Evolutionary conservation across 352 stramenopile species (phyloP).

Genomic region (Plasmopara viticola): DNA sequence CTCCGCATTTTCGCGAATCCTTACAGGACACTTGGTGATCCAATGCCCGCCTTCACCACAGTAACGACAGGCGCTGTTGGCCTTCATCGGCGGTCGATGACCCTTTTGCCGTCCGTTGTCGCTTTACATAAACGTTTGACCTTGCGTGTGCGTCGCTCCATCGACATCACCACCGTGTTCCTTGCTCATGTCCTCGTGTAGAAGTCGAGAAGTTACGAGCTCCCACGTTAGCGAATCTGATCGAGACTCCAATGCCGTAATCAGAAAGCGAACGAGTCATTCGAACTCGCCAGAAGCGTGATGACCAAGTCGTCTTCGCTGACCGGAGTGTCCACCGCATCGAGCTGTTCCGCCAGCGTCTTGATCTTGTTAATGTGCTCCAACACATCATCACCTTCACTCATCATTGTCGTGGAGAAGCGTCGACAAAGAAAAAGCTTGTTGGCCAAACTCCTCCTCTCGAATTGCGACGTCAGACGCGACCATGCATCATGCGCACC

Average conservation of each 20-base stretch:
- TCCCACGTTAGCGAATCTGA: constrained; percentile 14
- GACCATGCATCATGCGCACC: constrained; percentile 17
- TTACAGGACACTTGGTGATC: constrained; percentile 3
- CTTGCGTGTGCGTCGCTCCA: not conserved
- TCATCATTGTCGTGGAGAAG: constrained; percentile 22
- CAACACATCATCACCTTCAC: constrained; percentile 21
- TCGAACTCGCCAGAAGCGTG: constrained; percentile 16
- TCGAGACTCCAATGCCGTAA: constrained; percentile 20
- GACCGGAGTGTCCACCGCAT: constrained; percentile 1
- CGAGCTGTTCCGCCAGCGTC: not conserved
- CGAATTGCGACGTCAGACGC: constrained; percentile 15
- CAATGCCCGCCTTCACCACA: constrained; percentile 9
- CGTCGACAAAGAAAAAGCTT: constrained; percentile 24
- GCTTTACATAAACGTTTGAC: constrained; percentile 5
- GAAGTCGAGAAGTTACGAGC: constrained; percentile 9
- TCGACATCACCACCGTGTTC: constrained; percentile 7
- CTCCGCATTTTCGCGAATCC: not conserved
- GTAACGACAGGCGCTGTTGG: constrained; percentile 4
- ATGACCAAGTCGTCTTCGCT: constrained; percentile 7
- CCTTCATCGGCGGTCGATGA: not conserved
- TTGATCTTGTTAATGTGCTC: constrained; percentile 19
- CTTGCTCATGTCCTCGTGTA: constrained; percentile 14
- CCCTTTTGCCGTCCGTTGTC: constrained; percentile 1
- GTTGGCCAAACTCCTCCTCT: constrained; percentile 21
- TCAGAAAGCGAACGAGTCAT: constrained; percentile 23